These are phyloP conservation scores for Coccinonectria pachysandricola DNA, from an alignment of 2,329 filamentous ascomycete species.

Conservation along the genomic window DNA sequence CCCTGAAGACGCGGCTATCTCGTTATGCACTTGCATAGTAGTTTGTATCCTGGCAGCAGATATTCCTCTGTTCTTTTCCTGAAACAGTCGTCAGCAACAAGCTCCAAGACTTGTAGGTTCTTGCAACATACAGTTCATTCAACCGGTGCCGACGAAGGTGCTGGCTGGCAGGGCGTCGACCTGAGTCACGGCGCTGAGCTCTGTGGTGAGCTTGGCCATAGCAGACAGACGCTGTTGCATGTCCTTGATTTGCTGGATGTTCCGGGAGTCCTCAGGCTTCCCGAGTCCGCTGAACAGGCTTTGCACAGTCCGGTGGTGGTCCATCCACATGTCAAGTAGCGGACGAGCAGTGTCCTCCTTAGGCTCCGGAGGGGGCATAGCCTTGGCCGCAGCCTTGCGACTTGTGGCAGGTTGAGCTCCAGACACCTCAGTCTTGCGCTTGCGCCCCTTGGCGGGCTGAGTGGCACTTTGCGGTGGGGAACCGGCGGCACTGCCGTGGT, in stretches of 20 bases:
- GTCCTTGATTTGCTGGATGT: constrained; percentile 41
- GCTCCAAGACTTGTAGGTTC: background rate
- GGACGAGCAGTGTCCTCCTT: constrained; percentile 27
- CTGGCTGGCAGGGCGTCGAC: constrained; percentile 11
- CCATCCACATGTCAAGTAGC: constrained; percentile 45
- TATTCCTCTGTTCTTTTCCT: constrained; percentile 11
- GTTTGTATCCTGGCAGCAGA: constrained; percentile 16
- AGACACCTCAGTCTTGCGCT: constrained; percentile 45
- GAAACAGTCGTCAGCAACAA: constrained; percentile 2
- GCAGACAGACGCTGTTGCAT: constrained; percentile 39
- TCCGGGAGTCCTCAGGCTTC: constrained; percentile 42
- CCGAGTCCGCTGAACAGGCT: constrained; percentile 41
- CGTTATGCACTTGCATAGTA: constrained; percentile 15
- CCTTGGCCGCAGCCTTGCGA: constrained; percentile 41
- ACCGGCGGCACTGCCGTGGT: constrained; percentile 34
- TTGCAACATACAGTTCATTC: constrained; percentile 17
- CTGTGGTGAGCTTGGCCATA: constrained; percentile 40
- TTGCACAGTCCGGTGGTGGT: constrained; percentile 54
- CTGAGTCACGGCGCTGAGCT: constrained; percentile 17
- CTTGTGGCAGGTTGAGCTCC: constrained; percentile 29
- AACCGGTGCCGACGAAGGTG: constrained; percentile 21
- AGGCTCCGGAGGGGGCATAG: constrained; percentile 22
- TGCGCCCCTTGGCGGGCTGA: constrained; percentile 38
- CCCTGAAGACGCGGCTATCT: constrained; percentile 14
- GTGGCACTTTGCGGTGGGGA: constrained; percentile 28